Percentiles rank a stretch among this genome's conserved stretches.
These are phyloP conservation scores for Penicillium bovifimosum DNA, from an alignment of 495 filamentous ascomycete species.

Conservation along the genomic window DNA sequence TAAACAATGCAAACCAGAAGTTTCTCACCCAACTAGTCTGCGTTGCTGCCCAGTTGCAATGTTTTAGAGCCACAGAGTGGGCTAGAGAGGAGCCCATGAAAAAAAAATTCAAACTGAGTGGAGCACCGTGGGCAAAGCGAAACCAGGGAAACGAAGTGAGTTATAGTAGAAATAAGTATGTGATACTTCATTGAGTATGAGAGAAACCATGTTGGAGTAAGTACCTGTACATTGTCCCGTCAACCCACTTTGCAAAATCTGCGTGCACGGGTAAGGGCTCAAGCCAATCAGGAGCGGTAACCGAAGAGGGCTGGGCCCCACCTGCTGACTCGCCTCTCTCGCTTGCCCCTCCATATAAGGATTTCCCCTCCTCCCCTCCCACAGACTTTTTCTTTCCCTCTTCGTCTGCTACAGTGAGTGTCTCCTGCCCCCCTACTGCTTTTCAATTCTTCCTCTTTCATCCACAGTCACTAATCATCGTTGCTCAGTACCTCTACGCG, in stretches of 20 bases:
- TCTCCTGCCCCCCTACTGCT: slow-evolving; percentile 32
- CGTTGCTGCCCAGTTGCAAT: slow-evolving; percentile 41
- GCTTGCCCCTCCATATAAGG: slow-evolving; percentile 52
- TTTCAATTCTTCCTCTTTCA: slow-evolving; percentile 18
- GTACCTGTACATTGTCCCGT: slow-evolving; percentile 4
- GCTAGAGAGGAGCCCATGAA: slow-evolving; percentile 12
- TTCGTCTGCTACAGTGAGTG: slow-evolving; percentile 49
- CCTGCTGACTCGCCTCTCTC: slow-evolving; percentile 40
- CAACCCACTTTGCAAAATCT: slow-evolving; percentile 36
- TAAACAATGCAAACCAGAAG: slow-evolving; percentile 21
- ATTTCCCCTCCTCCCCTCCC: slow-evolving; percentile 44
- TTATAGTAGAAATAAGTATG: neutral
- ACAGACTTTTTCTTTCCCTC: slow-evolving; percentile 39
- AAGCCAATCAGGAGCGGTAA: slow-evolving; percentile 26
- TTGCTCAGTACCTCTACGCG: slow-evolving; percentile 50
- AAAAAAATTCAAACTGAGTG: slow-evolving; percentile 29
- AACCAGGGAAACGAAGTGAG: slow-evolving; percentile 28
- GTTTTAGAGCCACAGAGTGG: slow-evolving; percentile 17
- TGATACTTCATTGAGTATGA: neutral
- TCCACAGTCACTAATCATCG: slow-evolving; percentile 29
- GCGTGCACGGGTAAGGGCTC: slow-evolving; percentile 20
- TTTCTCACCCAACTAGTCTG: slow-evolving; percentile 27
- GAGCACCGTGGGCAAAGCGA: slow-evolving; percentile 8
- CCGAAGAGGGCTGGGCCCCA: slow-evolving; percentile 39
- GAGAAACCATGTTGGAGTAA: neutral